Base-by-base conservation (phyloP, 2,329 filamentous ascomycete species). In the Hawksworthiomyces lignivorus region DNA sequence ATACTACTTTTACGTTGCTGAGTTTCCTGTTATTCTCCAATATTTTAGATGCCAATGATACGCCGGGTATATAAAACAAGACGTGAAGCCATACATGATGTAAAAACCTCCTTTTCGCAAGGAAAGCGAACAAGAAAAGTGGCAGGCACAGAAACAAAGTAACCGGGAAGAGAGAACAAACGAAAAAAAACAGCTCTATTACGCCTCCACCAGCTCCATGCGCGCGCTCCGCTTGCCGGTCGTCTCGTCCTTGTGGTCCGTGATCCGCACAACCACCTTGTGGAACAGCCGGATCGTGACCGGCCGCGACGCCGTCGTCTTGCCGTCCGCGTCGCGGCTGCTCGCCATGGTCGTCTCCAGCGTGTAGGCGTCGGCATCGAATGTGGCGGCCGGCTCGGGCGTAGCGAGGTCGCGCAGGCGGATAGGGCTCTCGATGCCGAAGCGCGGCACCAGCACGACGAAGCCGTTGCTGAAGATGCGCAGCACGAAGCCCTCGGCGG, bases 381-480 rank as follows among this genome's bases (percentile, higher is more conserved):
- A 97, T 24, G 77, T 77, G 36, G 84, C 84, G 50, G 89, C 83
- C 1, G 88, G 86, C 60, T 85, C 87, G 0, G 79, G 75, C 12
- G 29, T 36, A 4, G 81, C 82, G 45, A 97, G 71, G 64, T 97
- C 92, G 45, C 87, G 73, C 52, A 97, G 67, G 10, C 90, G 75
- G 50, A 98, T 92, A 48, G 96, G 67, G 30, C 87, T 84, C 68
- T 98, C 92, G 54, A 98, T 94, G 30, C 92, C 92, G 62, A 98
- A 98, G 14, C 87, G 73, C 7, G 92, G 92, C 37, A 98, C 90
- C 48, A 97, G 89, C 10, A 97, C 89, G 15, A 97, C 92, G 54
- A 96, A 90, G 7, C 92, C 92, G 64, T 98, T 98, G 59, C 85
- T 88, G 64, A 98, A 98, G 40, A 98, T 84, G 58, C 87, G 86